These are phyloP conservation scores for Trichoderma sp. DNA, from an alignment of 2,329 filamentous ascomycete genomes.

Conservation along the genomic window DNA sequence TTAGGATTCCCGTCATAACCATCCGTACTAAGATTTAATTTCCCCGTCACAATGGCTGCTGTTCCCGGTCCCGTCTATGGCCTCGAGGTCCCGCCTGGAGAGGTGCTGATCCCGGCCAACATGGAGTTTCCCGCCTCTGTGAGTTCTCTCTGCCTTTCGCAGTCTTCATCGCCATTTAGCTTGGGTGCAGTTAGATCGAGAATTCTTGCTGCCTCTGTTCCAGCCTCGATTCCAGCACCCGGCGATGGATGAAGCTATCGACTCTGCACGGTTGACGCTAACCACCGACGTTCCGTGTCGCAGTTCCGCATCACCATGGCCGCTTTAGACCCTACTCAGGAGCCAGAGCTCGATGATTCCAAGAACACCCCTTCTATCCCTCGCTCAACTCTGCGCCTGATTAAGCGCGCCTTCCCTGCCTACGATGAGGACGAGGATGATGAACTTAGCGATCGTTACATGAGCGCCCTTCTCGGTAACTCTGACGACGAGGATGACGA, in stretches of 20 bases:
- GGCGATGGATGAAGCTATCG: neutral
- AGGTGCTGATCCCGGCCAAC: conserved; percentile 74
- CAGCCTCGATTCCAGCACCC: neutral
- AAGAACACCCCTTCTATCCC: conserved; percentile 59
- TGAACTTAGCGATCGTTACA: conserved; percentile 65
- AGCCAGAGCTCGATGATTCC: conserved; percentile 62
- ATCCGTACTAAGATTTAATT: conserved; percentile 5
- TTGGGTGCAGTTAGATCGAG: neutral
- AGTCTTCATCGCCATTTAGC: neutral
- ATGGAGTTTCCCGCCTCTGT: conserved; percentile 81
- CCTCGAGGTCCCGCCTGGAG: conserved; percentile 83
- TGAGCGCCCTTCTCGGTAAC: conserved; percentile 51
- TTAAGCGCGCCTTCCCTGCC: conserved; percentile 65
- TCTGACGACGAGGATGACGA: conserved; percentile 56
- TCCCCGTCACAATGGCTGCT: conserved; percentile 49
- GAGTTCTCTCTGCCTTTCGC: conserved; percentile 43
- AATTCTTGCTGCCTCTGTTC: neutral
- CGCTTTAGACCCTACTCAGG: conserved; percentile 85
- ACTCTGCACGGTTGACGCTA: conserved; percentile 24
- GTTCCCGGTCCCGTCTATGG: conserved; percentile 80
- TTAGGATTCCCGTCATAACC: neutral
- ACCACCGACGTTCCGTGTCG: conserved; percentile 22
- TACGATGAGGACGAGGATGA: conserved; percentile 58
- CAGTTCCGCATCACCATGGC: conserved; percentile 99
- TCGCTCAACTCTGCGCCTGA: conserved; percentile 85